phyloP scores from a whole-genome alignment of 2,329 filamentous ascomycete species.

The Monosporascus ibericus region DNA sequence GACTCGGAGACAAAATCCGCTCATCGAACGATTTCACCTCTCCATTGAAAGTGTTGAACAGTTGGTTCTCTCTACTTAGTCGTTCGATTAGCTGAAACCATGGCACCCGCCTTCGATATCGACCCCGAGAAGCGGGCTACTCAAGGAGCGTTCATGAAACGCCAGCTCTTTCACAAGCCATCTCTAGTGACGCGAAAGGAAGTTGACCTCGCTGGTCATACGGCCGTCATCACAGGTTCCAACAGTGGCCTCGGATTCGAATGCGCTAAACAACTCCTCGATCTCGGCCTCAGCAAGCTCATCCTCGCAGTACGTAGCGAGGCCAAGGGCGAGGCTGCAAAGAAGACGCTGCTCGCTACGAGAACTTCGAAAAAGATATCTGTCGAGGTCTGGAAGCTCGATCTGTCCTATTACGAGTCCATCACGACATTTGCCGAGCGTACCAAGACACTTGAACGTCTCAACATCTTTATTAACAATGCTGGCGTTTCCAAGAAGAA shows the following conservation, averaged over 20 bases:
- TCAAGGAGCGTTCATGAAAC: too few relatives aligned
- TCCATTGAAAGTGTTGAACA: too few relatives aligned
- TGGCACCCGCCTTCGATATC: too few relatives aligned
- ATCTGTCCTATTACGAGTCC: neutral
- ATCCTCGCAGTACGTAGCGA: neutral
- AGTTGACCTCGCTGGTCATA: neutral
- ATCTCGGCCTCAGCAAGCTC: neutral
- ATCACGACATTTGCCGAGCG: neutral
- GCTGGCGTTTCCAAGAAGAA: neutral
- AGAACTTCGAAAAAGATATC: neutral
- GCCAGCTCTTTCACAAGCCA: too few relatives aligned
- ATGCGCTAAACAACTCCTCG: neutral
- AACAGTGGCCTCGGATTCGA: neutral
- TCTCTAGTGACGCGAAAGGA: neutral
- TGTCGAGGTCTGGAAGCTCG: neutral
- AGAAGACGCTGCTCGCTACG: neutral
- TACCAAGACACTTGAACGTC: neutral
- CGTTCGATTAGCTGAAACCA: too few relatives aligned
- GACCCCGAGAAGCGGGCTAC: too few relatives aligned
- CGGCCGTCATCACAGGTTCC: neutral
- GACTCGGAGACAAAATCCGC: too few relatives aligned
- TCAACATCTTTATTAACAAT: neutral
- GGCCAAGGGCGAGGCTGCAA: neutral
- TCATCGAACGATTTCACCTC: too few relatives aligned
- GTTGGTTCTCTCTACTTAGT: too few relatives aligned